phyloP scores from a whole-genome alignment of 352 stramenopile species.

The Globisporangium splendens region DNA sequence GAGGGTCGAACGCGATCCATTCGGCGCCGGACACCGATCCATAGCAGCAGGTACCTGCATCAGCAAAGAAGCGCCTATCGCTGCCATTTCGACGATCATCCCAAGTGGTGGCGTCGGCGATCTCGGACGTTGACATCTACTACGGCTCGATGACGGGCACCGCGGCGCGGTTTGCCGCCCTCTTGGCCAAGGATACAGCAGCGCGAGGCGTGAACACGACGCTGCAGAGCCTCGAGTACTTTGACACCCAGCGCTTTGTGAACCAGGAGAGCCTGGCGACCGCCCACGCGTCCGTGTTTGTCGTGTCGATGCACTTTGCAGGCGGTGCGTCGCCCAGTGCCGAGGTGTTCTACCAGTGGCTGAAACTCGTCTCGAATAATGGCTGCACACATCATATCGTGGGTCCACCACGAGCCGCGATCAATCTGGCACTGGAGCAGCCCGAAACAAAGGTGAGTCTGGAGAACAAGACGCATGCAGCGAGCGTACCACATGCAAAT shows the following conservation, averaged over 20 bases:
- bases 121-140: conserved; percentile 83
- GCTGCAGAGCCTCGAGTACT: conserved; percentile 88
- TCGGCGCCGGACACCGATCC: no score
- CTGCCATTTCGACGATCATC: conserved; percentile 13
- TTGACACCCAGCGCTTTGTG: conserved; percentile 32
- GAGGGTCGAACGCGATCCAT: no score
- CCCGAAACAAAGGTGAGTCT: background rate
- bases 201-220: conserved; percentile 51
- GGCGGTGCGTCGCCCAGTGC: conserved; percentile 94
- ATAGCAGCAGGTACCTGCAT: background rate
- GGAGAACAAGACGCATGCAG: background rate
- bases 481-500: background rate
- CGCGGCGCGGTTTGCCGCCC: conserved; percentile 89
- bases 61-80: conserved; percentile 10
- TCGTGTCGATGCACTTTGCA: conserved; percentile 95
- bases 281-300: conserved; percentile 71
- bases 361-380: conserved; percentile 36
- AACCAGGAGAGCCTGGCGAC: conserved; percentile 22
- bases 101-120: conserved; percentile 13
- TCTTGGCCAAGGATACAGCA: conserved; percentile 68
- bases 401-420: background rate
- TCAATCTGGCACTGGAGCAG: background rate
- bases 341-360: conserved; percentile 79
- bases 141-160: conserved; percentile 94
- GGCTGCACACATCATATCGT: background rate